These are phyloP conservation scores for Venturia carpophila DNA, from an alignment of 2,329 filamentous ascomycete genomes.

Conservation along the genomic window DNA sequence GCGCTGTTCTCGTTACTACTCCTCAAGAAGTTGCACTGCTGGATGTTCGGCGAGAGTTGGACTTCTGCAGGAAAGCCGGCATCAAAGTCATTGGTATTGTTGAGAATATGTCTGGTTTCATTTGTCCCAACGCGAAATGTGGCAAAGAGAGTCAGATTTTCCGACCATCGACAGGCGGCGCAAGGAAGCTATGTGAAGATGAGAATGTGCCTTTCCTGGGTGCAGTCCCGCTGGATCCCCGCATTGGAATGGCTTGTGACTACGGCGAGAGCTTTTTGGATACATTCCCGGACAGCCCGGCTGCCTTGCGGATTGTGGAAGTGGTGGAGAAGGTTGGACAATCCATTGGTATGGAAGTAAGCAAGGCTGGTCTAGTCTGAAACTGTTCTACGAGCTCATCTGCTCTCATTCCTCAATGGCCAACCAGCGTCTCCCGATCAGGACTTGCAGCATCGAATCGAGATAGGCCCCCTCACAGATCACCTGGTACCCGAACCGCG, in stretches of 20 bases:
- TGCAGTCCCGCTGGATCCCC: slow-evolving; percentile 80
- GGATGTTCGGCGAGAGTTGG: slow-evolving; percentile 94
- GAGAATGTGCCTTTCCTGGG: slow-evolving; percentile 85
- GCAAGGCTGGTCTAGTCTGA: neutral
- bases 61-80: slow-evolving; percentile 92
- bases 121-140: slow-evolving; percentile 72
- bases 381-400: neutral
- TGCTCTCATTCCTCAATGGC: neutral
- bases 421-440: neutral
- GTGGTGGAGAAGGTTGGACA: slow-evolving; percentile 68
- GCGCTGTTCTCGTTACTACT: slow-evolving; percentile 86
- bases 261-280: slow-evolving; percentile 97
- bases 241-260: slow-evolving; percentile 94
- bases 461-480: neutral
- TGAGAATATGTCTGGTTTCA: slow-evolving; percentile 97
- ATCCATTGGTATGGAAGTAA: slow-evolving; percentile 26
- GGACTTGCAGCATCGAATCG: neutral
- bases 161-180: slow-evolving; percentile 82
- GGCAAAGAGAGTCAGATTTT: slow-evolving; percentile 77
- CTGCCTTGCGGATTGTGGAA: slow-evolving; percentile 69
- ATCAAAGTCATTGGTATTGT: slow-evolving; percentile 83
- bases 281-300: slow-evolving; percentile 84
- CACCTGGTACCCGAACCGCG: neutral
- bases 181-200: slow-evolving; percentile 69
- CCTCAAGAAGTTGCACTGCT: slow-evolving; percentile 89